Conservation (phyloP, 106 monocot species). For the Allium sativum region DNA sequence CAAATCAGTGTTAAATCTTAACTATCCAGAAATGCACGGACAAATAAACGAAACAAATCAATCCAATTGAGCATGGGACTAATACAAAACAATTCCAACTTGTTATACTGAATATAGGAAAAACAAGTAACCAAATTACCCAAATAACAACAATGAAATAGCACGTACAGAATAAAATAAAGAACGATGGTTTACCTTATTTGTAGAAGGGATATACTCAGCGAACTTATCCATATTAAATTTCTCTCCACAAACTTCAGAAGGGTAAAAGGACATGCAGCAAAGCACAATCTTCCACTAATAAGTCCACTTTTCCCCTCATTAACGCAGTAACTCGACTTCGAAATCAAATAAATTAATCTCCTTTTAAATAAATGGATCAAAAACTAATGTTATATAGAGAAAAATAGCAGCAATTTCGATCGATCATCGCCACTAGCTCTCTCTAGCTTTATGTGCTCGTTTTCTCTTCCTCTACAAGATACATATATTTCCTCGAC, state of each 20-base stretch:
- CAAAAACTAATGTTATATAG: no score
- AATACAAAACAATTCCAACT: slow-evolving; percentile 7
- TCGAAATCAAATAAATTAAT: no score
- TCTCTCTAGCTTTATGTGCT: no score
- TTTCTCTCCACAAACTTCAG: not conserved
- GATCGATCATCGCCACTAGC: no score
- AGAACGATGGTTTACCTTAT: slow-evolving; percentile 1
- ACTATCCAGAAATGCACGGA: no score
- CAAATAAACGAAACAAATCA: no score
- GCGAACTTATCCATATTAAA: not conserved
- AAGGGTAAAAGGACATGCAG: not conserved
- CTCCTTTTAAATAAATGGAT: no score
- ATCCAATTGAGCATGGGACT: not conserved
- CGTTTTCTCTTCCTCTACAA: no score
- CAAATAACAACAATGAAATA: not conserved
- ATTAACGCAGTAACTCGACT: not conserved
- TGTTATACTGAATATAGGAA: not conserved
- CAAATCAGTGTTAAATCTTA: not conserved
- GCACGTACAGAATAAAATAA: no score
- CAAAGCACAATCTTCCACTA: not conserved
- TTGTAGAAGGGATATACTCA: not conserved
- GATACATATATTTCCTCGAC: no score
- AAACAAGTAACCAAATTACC: not conserved
- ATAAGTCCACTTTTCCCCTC: not conserved
- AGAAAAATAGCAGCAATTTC: no score